phyloP scores from a whole-genome alignment of 2,329 filamentous ascomycete genomes.

The Fusarium transvaalense region DNA sequence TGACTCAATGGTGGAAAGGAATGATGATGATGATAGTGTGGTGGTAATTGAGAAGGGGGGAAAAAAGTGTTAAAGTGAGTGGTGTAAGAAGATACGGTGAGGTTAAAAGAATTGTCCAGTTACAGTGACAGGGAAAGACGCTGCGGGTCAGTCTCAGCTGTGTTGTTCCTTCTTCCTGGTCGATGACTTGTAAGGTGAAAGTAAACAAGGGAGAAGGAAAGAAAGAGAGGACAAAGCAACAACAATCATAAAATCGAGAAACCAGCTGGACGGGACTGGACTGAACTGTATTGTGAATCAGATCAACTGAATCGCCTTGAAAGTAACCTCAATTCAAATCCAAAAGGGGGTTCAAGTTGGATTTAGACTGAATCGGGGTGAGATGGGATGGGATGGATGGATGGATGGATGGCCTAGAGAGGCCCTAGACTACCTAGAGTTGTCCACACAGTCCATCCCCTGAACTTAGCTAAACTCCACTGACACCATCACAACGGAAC shows the following conservation, averaged over 20 bases:
- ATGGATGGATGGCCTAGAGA: no score
- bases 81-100: constrained; percentile 23
- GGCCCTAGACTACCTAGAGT: no score
- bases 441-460: constrained; percentile 10
- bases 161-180: constrained; percentile 10
- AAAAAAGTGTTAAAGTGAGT: neutral
- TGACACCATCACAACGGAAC: constrained; percentile 17
- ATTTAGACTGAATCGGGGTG: constrained; percentile 39
- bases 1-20: constrained; percentile 22
- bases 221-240: constrained; percentile 12
- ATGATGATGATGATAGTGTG: constrained; percentile 21
- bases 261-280: constrained; percentile 19
- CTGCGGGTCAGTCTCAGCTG: constrained; percentile 11
- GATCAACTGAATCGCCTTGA: constrained; percentile 1
- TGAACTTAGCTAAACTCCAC: constrained; percentile 28
- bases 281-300: constrained; percentile 7
- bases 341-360: constrained; percentile 47
- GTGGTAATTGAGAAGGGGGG: neutral
- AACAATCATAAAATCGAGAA: constrained; percentile 33
- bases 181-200: neutral
- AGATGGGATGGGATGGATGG: neutral
- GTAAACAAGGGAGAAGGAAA: constrained; percentile 16
- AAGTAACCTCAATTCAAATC: constrained; percentile 25
- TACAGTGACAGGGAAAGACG: constrained; percentile 19
- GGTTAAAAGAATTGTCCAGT: constrained; percentile 17